Base-by-base conservation (phyloP, 2,329 filamentous ascomycete species). In the Colletotrichum tropicale region DNA sequence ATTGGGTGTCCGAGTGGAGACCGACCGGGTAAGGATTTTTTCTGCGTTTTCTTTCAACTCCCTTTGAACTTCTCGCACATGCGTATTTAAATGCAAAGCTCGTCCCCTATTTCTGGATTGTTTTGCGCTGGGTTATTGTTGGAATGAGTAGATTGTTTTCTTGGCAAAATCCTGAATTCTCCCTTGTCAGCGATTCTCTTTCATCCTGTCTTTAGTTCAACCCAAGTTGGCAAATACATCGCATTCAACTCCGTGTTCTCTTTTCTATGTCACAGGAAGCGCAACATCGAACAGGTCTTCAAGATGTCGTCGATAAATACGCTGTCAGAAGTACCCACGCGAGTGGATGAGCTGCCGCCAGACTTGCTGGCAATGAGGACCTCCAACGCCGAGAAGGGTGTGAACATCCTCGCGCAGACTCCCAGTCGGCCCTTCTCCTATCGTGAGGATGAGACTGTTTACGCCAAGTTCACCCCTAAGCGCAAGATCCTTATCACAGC, bases 401-500 rank as follows among this genome's bases (percentile, higher is more conserved):
- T 76, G 18, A 76, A 76, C 34, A 76, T 76, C 28, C 66, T 76
- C 2, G 74, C 74, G 34, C 74, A 73, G 12, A 76, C 70, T 2
- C 70, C 74, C 10, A 76, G 74, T 34, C 43, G 74, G 10, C 73
- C 73, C 8, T 74, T 69, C 18, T 76, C 74, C 5, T 65, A 64
- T n/a, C 74, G 74, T 24, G 74, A 76, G n/a, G 74, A 76, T 18
- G 70, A 76, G 58, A 65, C 77, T 2, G 66, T 78, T 26, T 80
- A 80, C 75, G 74, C 55, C 5, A 78, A 78, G 26, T 80, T 81
- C 75, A 79, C 78, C 8, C 71, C 76, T 3, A 62, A 74, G 18
- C 80, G 77, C 43, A 80, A 81, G 67, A 36, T 69, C 3, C 48
- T 80, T 8, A 80, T 81, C 66, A 80, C 80, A 7, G 66, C 75